Evolutionary conservation across 768 basidiomycete genomes (phyloP).

Genomic region (Porphyrellus cyaneotinctus): DNA sequence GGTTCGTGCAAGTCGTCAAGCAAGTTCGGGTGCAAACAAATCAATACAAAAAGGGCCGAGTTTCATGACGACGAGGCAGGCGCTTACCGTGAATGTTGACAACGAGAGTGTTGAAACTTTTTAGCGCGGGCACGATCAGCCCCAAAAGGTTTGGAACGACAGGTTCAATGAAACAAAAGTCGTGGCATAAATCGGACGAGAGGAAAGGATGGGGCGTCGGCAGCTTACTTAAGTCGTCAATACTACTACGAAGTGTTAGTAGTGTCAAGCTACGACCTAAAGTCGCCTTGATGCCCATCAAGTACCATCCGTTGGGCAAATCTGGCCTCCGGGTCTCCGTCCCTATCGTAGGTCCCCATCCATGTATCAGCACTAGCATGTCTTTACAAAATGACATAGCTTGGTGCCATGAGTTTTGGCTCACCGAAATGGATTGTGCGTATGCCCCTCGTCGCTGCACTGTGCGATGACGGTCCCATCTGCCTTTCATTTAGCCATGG

Average conservation of each 20-base stretch:
- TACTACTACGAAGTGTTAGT: no score
- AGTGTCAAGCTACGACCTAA: no score
- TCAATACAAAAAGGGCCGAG: conserved; percentile 27
- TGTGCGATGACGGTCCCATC: neutral
- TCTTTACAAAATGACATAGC: conserved; percentile 9
- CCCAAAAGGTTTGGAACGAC: neutral
- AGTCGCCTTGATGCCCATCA: no score
- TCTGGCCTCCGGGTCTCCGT: conserved; percentile 33
- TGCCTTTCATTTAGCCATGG: conserved; percentile 13
- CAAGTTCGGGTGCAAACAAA: conserved; percentile 29
- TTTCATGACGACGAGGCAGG: conserved; percentile 17
- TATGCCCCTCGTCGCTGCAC: neutral
- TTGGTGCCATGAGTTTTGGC: conserved; percentile 28
- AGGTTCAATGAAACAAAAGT: neutral
- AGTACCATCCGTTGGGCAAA: conserved; percentile 30
- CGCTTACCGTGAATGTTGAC: conserved; percentile 14
- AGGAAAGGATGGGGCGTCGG: no score
- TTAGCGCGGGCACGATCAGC: neutral
- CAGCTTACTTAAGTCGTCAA: no score
- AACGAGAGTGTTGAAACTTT: neutral
- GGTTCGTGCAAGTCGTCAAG: conserved; percentile 25
- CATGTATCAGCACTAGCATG: neutral
- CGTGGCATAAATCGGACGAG: neutral
- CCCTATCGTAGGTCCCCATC: conserved; percentile 26
- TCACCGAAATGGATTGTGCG: conserved; percentile 28